Percentiles rank a stretch among this genome's conserved stretches.
Conservation (phyloP, 2,329 filamentous ascomycete species). For the Tolypocladium guangdongense region DNA sequence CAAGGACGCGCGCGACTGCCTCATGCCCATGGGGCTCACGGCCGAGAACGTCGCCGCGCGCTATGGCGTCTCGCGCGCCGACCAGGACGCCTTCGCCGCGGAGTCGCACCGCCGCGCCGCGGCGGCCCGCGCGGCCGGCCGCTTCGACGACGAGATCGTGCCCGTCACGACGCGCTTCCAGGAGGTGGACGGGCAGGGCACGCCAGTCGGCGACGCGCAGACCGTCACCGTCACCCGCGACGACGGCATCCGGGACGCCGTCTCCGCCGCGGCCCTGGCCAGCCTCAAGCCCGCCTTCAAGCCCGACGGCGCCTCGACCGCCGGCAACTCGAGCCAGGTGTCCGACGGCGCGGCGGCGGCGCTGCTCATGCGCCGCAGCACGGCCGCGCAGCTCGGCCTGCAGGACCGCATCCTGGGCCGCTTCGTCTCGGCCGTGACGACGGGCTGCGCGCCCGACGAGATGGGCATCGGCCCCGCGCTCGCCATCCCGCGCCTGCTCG, state of each 20-base stretch:
- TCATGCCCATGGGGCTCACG: conserved; percentile 91
- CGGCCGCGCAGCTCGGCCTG: conserved; percentile 63
- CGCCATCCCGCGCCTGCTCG: conserved; percentile 74
- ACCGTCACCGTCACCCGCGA: conserved; percentile 62
- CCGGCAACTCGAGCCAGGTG: conserved; percentile 78
- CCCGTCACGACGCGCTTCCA: conserved; percentile 63
- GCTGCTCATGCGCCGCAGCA: conserved; percentile 75
- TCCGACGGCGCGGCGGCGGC: conserved; percentile 79
- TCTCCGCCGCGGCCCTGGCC: conserved; percentile 58
- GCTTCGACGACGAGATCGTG: conserved; percentile 70
- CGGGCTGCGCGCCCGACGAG: conserved; percentile 77
- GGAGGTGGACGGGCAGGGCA: conserved; percentile 50
- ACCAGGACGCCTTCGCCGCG: conserved; percentile 77
- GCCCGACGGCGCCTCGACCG: conserved; percentile 63
- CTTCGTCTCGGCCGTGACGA: conserved; percentile 66
- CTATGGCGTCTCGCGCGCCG: conserved; percentile 60
- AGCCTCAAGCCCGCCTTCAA: conserved; percentile 82
- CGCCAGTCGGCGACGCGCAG: conserved; percentile 43
- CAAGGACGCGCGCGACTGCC: conserved; percentile 68
- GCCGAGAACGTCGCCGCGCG: conserved; percentile 77
- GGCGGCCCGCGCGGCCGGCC: conserved; percentile 54
- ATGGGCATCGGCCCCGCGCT: conserved; percentile 88
- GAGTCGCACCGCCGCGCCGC: conserved; percentile 64
- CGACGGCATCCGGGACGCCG: conserved; percentile 67
- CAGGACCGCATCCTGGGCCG: conserved; percentile 62